Conservation (phyloP, 2,329 filamentous ascomycete genomes). For the Cercospora sp. region DNA sequence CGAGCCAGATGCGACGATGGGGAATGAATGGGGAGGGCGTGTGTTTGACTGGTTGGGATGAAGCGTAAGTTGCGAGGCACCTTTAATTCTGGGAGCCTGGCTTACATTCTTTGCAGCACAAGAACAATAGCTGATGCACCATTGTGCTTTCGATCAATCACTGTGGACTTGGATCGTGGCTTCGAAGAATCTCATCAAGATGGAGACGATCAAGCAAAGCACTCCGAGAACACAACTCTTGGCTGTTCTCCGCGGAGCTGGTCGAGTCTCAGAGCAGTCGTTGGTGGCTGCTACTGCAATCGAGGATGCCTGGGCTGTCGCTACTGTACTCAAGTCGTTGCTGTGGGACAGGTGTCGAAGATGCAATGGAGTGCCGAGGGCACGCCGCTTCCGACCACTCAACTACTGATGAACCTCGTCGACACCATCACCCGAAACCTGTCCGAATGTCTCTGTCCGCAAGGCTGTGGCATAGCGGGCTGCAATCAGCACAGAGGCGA, state of each 20-base stretch:
- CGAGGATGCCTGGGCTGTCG: neutral
- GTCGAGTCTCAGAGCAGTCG: neutral
- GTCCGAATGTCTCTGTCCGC: neutral
- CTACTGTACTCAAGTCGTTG: constrained; percentile 2
- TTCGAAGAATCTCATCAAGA: neutral
- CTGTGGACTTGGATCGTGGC: constrained; percentile 1
- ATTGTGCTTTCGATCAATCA: neutral
- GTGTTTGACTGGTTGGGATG: constrained; percentile 10
- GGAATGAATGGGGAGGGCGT: neutral
- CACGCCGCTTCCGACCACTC: neutral
- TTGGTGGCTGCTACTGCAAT: neutral
- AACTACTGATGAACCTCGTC: neutral
- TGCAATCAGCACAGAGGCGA: constrained; percentile 2
- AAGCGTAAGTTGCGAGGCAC: neutral
- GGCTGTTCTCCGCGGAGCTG: neutral
- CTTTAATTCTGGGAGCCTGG: neutral
- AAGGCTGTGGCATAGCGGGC: neutral
- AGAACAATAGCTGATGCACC: neutral
- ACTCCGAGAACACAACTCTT: neutral
- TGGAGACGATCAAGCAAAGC: neutral
- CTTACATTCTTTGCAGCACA: neutral
- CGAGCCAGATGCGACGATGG: constrained; percentile 5
- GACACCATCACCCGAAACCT: neutral
- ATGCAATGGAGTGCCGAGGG: neutral
- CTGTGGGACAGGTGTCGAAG: constrained; percentile 1